phyloP scores from a whole-genome alignment of 805 yeast species.

The Yarrowia sp. region DNA sequence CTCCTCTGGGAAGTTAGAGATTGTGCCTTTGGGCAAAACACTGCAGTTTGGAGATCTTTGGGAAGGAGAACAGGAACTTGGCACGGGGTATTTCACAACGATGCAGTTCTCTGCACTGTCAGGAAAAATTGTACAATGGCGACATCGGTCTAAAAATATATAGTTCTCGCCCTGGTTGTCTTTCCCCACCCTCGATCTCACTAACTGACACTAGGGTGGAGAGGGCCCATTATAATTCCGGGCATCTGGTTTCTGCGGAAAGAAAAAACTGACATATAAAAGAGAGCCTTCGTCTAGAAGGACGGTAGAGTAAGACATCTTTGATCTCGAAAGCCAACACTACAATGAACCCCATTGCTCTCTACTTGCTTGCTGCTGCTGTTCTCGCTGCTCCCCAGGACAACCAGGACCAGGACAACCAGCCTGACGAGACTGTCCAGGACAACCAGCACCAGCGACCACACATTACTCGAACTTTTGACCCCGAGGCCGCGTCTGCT shows the following conservation, averaged over 20 bases:
- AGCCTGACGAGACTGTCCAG: background rate
- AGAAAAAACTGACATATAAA: background rate
- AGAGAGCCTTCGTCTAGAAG: background rate
- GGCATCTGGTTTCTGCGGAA: background rate
- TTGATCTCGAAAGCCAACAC: no score
- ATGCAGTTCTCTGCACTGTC: no score
- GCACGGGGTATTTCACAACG: no score
- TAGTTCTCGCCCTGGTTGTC: background rate
- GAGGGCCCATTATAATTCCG: constrained; percentile 1
- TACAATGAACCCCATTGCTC: constrained; percentile 7
- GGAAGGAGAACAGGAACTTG: no score
- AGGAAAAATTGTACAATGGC: no score
- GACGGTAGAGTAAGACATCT: background rate
- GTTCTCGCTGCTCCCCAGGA: constrained; percentile 6
- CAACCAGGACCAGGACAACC: background rate
- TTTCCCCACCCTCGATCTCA: background rate
- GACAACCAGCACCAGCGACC: background rate
- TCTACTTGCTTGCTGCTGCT: background rate
- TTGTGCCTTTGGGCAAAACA: no score
- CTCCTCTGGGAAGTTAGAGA: no score
- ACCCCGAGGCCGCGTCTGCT: background rate
- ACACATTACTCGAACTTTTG: background rate
- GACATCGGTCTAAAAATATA: constrained; percentile 8
- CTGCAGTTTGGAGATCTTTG: no score
- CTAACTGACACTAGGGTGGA: background rate